Base-by-base conservation (phyloP, 192 early-diverging fungal genomes). In the Cetraspora pellucida region DNA sequence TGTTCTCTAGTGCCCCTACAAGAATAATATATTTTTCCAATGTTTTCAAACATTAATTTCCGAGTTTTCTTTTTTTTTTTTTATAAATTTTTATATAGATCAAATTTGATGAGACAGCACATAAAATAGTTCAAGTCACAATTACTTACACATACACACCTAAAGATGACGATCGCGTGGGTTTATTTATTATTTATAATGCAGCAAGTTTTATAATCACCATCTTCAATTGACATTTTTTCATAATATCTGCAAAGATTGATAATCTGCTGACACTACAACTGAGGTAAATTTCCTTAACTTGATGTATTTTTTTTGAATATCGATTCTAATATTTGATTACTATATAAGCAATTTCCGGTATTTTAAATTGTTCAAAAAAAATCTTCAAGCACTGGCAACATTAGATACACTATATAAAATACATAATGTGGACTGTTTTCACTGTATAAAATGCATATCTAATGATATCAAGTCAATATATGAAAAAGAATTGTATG, bases 401-500 rank as follows among this genome's bases (percentile, higher is more conserved):
- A 50, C 25, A 61, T 23, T 74, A 4, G 73, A 74, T 17, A 52
- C 5, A 16, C 27, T 74, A 13, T 74, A 17, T 16, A 74, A 74
- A 61, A 47, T n/a, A 28, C 10, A 59, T 74, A 3, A 0, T 10
- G 54, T 61, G 19, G 44, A 74, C 47, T 74, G 49, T 74, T 74
- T 63, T 61, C 44, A 25, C 16, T 45, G 58, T 5, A 47, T 74
- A 13, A 74, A 61, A 63, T 74, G 57, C 10, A 59, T 74, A 27
- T 47, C 31, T 19, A 61, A 52, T 31, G 73, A 74, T 63, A 47
- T 74, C 10, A 44, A 47, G 30, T 44, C 45, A 37, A 74, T 74
- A 44, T 74, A 63, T 74, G 73, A 74, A 47, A 74, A 37, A 63
- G 73, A 74, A 61, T 31, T 11, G 73, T 73, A 58, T 31, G 54